phyloP scores from a whole-genome alignment of 371 early-diverging fungal species.

The Mycotypha africana region DNA sequence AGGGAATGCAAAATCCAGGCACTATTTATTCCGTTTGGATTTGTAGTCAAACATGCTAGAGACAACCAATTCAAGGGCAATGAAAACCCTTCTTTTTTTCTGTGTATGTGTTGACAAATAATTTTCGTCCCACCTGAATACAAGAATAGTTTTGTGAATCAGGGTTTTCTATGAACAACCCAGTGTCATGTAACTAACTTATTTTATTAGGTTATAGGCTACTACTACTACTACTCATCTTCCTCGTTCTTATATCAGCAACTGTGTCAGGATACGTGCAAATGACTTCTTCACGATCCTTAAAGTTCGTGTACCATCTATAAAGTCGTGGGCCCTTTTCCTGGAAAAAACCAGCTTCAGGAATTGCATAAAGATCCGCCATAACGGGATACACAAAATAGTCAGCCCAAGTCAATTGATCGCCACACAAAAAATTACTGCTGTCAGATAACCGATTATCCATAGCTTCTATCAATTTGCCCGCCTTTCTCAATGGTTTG shows the following conservation, averaged over 20 bases:
- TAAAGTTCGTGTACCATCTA: constrained; percentile 21
- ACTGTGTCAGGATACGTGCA: constrained; percentile 25
- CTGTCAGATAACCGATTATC: constrained; percentile 5
- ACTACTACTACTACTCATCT: not conserved
- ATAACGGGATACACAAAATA: constrained; percentile 29
- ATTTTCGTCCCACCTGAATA: too few relatives aligned
- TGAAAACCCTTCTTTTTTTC: too few relatives aligned
- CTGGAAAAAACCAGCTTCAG: constrained; percentile 13
- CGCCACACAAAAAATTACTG: constrained; percentile 19
- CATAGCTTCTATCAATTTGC: constrained; percentile 1
- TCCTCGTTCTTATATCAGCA: constrained; percentile 12
- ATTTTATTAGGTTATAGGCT: too few relatives aligned
- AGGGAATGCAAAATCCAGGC: too few relatives aligned
- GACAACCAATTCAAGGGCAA: too few relatives aligned
- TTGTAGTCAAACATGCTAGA: too few relatives aligned
- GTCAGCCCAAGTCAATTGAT: constrained; percentile 34
- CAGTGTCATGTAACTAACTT: too few relatives aligned
- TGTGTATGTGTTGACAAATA: too few relatives aligned
- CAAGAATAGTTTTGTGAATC: too few relatives aligned
- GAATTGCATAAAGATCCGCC: constrained; percentile 24
- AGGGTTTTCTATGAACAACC: too few relatives aligned
- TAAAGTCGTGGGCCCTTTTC: constrained; percentile 17
- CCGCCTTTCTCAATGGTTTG: constrained; percentile 7
- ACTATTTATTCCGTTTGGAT: too few relatives aligned
- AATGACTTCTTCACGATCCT: constrained; percentile 13